phyloP scores from a whole-genome alignment of 805 yeast species.

The Dipodascus albidus region DNA sequence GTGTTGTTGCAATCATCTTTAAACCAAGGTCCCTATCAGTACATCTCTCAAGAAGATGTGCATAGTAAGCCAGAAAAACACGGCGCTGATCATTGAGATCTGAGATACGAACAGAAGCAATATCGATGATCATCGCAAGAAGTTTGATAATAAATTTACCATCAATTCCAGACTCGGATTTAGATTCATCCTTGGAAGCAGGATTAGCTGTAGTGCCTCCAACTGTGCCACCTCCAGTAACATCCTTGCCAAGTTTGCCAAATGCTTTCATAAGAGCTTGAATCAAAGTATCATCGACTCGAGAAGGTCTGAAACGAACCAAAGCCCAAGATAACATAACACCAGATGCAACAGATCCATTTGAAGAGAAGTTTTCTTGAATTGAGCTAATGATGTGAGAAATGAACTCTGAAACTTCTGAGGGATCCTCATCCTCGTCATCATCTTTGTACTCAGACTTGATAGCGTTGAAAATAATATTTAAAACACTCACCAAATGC shows the following conservation, averaged over 20 bases:
- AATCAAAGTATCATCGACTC: slow-evolving; percentile 57
- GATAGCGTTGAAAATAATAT: slow-evolving; percentile 58
- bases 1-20: slow-evolving; percentile 65
- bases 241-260: slow-evolving; percentile 76
- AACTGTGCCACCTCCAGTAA: slow-evolving; percentile 11
- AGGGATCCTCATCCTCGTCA: slow-evolving; percentile 40
- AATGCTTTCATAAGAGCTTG: slow-evolving; percentile 77
- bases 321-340: slow-evolving; percentile 58
- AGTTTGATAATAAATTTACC: slow-evolving; percentile 69
- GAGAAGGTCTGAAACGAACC: slow-evolving; percentile 59
- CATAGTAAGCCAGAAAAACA: slow-evolving; percentile 71
- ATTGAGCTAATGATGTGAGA: slow-evolving; percentile 52
- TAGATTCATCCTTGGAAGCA: slow-evolving; percentile 5
- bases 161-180: slow-evolving; percentile 44
- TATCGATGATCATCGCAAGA: slow-evolving; percentile 62
- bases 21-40: slow-evolving; percentile 62
- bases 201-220: slow-evolving; percentile 17
- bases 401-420: slow-evolving; percentile 53
- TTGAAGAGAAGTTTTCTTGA: slow-evolving; percentile 61
- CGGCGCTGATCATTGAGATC: slow-evolving; percentile 90
- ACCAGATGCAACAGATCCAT: slow-evolving; percentile 75
- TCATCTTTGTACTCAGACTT: slow-evolving; percentile 31
- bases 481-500: slow-evolving; percentile 62
- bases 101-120: slow-evolving; percentile 72
- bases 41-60: slow-evolving; percentile 83